Base-by-base conservation (phyloP, 169 alveolate species). In the Plasmodium billcollinsi region DNA sequence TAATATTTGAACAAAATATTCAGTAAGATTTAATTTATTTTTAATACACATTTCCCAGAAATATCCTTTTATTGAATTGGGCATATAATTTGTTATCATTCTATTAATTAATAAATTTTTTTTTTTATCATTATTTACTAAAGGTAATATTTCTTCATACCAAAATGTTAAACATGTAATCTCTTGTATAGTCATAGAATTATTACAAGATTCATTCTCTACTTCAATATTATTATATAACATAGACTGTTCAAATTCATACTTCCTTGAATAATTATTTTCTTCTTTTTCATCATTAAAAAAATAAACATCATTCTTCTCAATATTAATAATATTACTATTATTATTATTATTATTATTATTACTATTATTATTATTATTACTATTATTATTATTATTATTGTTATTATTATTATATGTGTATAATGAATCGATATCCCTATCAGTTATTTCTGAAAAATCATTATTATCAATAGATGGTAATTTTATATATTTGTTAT, bases 121-220 rank as follows among this genome's bases (percentile, higher is more conserved):
- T 67, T 80, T 80, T 83, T 83, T 83, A 7, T 83, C 91, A 50
- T 83, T 70, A 49, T 83, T 83, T 1, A 83, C 59, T 50, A 83
- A 49, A 3, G 91, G 91, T 69, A 83, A 45, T 24, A 83, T 83
- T 47, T 83, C 83, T 69, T 83, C 83, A 33, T 83, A 83, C 91
- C 91, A 83, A 43, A 52, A 67, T 29, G 71, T 83, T n/a, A 83
- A 24, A 56, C 29, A 24, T 0, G 73, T 83, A 47, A 83, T 69
- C 69, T 83, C 91, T 39, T 83, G 24, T 11, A 63, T 9, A 6
- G 39, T 76, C 39, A 63, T 43, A 0, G 47, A 11, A 47, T 15
- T 49, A 12, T 50, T 65, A 49, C 66, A 26, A 18, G 12, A 2
- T 15, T 76, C 59, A 47, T 50, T 18, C 24, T 76, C 69, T 15